Evolutionary conservation across 768 basidiomycete genomes (phyloP), one percentile per base, ranked within the genome.

Genomic region (Lactarius sanguifluus): DNA sequence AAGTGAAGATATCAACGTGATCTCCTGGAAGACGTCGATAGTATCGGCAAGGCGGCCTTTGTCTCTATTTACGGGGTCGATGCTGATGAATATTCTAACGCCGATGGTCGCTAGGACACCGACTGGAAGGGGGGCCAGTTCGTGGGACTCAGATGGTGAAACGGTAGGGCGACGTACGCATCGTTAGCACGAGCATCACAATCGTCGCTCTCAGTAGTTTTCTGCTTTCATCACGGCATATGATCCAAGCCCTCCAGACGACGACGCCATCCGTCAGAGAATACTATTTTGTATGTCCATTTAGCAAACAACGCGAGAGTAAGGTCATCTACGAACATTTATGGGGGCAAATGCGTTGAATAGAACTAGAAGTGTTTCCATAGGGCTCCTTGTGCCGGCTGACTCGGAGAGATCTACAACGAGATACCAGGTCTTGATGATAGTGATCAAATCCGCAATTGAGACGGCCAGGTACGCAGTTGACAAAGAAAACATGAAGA

Each of bases 401-500:
- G 34, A 56, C 7, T 28, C 28, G 4, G 55, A 58, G 34, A 5
- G 36, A 7, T 13, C 12, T 15, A 57, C 20, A 12, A 5, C n/a
- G 36, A 58, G 57, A n/a, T n/a, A 58, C 34, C 32, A 58, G n/a
- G 57, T 34, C 34, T 38, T 34, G 36, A 58, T 58, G 15, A 25
- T 36, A 2, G 23, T 34, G 34, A 58, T n/a, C 16, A 36, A 23
- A n/a, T 58, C 57, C 20, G 36, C 57, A 4, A 58, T n/a, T 15
- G 36, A 25, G n/a, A 58, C 57, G 2, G 10, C 30, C 36, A 34
- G 23, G n/a, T 34, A 38, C 36, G 57, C 57, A 13, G 57, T 58
- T 9, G 34, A 58, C 34, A 58, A 34, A 6, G 34, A 58, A 16
- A 58, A 58, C 57, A 58, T 58, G 57, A 58, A 58, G n/a, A 58